Base-by-base conservation (phyloP, 331 rosid genomes). In the Stylosanthes scabra region DNA sequence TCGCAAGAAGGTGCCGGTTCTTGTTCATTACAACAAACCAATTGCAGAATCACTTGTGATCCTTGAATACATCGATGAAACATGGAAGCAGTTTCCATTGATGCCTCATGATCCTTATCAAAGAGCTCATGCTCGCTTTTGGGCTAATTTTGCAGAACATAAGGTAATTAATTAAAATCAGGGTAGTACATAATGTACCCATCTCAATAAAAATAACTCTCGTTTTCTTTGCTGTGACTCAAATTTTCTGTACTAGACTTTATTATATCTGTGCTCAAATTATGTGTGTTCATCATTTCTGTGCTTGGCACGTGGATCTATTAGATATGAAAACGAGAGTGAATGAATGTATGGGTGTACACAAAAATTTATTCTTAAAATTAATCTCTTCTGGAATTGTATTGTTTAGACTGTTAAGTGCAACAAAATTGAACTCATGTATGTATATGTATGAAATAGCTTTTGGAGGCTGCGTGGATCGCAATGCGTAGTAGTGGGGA, bases 1-100 rank as follows among this genome's bases (percentile, higher is more conserved):
- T 75, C 42, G 47, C 31, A 79, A 78, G 71, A 52, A 27, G 59
- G 55, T 83, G 44, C 86, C 86, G 6, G 83, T 83, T 71, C 83
- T 83, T 25, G 45, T 83, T 1, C 78, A 78, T 66, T 15, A 1
- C 25, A 34, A 54, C 0, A 81, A 72, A 45, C 29, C 86, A 2
- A 73, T 79, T 5, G 13, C 68, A 2, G 86, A 79, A 63, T 83
- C 86, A 27, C 28, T 78, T 6, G 3, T 79, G 25, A 83, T 83
- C 58, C 64, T 83, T 71, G 83, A 79, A 67, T 79, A 79, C 71
- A 59, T 79, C 42, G 83, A 79, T 67, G 81, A 77, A 45, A 82
- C 75, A 63, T 82, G 86, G 86, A 70, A 65, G 2, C 76, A 78
- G 4, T 37, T 9, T 65, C 86, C 81, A 3, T 37, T 83, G 34